These are phyloP conservation scores for Cenococcum geophilum DNA, from an alignment of 495 filamentous ascomycete genomes.

Conservation along the genomic window DNA sequence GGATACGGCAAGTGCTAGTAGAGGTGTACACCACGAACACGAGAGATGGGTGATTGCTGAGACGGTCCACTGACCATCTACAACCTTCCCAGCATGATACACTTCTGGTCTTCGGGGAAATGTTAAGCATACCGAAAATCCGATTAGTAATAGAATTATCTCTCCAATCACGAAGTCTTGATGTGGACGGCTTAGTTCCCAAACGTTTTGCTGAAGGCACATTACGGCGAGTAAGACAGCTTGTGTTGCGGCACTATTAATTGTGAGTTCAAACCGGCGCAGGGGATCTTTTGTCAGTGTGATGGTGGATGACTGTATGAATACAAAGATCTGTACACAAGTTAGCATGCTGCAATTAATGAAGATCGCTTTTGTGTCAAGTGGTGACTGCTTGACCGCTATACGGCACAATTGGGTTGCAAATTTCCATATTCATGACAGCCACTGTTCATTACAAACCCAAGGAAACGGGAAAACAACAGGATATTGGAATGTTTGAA, in stretches of 20 bases:
- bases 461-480: too few relatives aligned
- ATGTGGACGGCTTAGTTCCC: background rate
- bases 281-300: background rate
- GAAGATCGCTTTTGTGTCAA: too few relatives aligned
- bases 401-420: too few relatives aligned
- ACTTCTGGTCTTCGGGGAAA: constrained; percentile 1
- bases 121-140: background rate
- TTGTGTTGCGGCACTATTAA: background rate
- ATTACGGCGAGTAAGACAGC: background rate
- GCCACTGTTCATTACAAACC: too few relatives aligned
- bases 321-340: background rate
- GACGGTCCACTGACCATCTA: constrained; percentile 1
- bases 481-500: too few relatives aligned
- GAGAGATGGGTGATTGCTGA: background rate
- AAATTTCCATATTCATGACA: too few relatives aligned
- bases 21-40: background rate
- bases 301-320: background rate
- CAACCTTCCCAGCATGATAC: background rate
- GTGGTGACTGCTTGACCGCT: too few relatives aligned
- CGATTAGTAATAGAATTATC: background rate
- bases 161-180: background rate
- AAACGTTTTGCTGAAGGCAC: background rate
- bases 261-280: background rate
- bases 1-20: background rate
- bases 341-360: background rate